Conservation (phyloP, 2,329 filamentous ascomycete species). For the Westerdykella ornata region DNA sequence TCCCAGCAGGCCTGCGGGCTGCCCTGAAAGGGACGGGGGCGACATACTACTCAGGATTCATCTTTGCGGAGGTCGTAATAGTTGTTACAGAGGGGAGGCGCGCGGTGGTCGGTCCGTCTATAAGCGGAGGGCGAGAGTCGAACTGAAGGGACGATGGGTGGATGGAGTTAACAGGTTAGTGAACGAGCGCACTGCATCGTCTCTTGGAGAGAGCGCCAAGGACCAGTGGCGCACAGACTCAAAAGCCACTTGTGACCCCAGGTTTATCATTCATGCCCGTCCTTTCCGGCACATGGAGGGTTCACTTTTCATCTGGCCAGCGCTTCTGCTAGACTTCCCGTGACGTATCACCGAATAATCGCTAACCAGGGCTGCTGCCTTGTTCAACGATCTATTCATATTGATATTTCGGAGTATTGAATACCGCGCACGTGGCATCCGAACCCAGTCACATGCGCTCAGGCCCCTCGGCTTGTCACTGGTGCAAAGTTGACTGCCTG, state of each 20-base stretch:
- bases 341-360: too few species aligned
- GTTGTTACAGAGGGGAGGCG: background rate
- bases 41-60: slow-evolving; percentile 91
- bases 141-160: slow-evolving; percentile 1
- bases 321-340: too few species aligned
- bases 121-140: slow-evolving; percentile 6
- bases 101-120: background rate
- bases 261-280: background rate
- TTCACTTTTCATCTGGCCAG: too few species aligned
- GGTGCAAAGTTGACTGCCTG: too few species aligned
- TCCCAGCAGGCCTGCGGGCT: slow-evolving; percentile 17
- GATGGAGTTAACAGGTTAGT: background rate
- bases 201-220: background rate
- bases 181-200: background rate
- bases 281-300: too few species aligned
- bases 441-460: too few species aligned
- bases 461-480: too few species aligned
- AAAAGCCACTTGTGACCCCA: background rate
- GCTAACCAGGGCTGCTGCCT: too few species aligned
- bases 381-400: too few species aligned
- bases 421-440: too few species aligned
- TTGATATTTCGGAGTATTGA: too few species aligned
- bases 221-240: background rate
- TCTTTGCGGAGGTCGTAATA: slow-evolving; percentile 45
- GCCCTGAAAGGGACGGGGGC: slow-evolving; percentile 25